Conservation (phyloP, 208 protist species). For the Crithidia sp. region DNA sequence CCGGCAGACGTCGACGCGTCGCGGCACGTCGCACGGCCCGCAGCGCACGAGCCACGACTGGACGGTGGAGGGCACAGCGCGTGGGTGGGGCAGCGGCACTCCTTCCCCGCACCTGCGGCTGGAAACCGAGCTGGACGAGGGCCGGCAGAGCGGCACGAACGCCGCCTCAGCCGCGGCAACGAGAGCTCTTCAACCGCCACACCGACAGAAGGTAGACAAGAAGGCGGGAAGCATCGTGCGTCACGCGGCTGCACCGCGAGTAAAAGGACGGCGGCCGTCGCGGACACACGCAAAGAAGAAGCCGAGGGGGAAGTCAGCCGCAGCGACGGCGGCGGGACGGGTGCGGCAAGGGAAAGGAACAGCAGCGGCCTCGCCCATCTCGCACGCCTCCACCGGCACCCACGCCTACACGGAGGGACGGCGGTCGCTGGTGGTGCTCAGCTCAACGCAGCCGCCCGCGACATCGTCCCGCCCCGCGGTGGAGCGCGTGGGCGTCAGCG, state of each 20-base stretch:
- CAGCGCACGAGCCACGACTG: neutral
- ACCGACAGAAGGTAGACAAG: too few species aligned
- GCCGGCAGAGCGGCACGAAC: neutral
- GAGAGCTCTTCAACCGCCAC: too few species aligned
- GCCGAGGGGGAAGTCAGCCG: too few species aligned
- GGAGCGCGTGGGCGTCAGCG: too few species aligned
- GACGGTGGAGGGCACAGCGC: slow-evolving; percentile 2
- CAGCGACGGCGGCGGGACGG: too few species aligned
- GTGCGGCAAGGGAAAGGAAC: neutral
- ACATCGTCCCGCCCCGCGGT: too few species aligned
- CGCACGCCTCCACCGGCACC: neutral
- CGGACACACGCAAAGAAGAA: too few species aligned
- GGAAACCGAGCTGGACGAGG: too few species aligned
- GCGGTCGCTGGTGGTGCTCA: neutral
- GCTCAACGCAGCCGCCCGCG: neutral
- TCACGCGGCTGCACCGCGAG: too few species aligned
- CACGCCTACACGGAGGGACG: neutral
- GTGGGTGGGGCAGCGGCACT: neutral
- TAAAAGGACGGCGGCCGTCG: too few species aligned
- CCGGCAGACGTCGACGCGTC: slow-evolving; percentile 7
- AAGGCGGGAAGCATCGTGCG: too few species aligned
- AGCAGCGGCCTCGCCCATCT: neutral
- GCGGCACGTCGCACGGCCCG: slow-evolving; percentile 1
- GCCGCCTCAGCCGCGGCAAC: neutral
- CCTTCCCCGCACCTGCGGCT: too few species aligned